phyloP scores from a whole-genome alignment of 176 grass and related monocot genomes.

The Tillandsia leiboldiana region DNA sequence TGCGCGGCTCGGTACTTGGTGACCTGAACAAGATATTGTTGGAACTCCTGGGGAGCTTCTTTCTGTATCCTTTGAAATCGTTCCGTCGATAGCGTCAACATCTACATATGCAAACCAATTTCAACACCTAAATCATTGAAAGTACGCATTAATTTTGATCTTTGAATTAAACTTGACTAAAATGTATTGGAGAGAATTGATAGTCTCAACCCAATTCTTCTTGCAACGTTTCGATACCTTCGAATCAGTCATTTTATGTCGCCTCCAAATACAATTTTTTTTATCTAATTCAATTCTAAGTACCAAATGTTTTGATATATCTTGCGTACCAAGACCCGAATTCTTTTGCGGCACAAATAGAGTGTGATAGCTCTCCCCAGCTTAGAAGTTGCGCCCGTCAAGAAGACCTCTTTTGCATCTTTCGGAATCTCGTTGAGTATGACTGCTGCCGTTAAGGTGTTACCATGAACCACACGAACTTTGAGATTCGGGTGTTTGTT shows the following conservation, averaged over 20 bases:
- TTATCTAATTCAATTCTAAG: too few relatives aligned
- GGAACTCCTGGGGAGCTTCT: constrained; percentile 27
- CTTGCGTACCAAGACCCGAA: constrained; percentile 63
- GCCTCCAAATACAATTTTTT: too few relatives aligned
- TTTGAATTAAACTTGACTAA: too few relatives aligned
- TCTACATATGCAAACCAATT: constrained; percentile 17
- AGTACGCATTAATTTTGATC: too few relatives aligned
- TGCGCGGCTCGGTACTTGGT: constrained; percentile 35
- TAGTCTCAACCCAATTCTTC: too few relatives aligned
- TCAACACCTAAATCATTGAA: not conserved
- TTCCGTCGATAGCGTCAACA: constrained; percentile 35
- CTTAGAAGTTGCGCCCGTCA: constrained; percentile 90
- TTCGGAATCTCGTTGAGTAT: constrained; percentile 80
- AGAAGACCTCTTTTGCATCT: constrained; percentile 57
- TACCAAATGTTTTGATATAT: not conserved
- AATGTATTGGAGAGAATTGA: too few relatives aligned
- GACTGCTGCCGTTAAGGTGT: constrained; percentile 83
- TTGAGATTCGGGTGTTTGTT: constrained; percentile 73
- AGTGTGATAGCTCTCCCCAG: constrained; percentile 76
- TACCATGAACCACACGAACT: constrained; percentile 76
- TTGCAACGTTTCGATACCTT: too few relatives aligned
- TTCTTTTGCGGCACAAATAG: constrained; percentile 54
- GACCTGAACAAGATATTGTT: constrained; percentile 29
- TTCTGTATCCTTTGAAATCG: constrained; percentile 36
- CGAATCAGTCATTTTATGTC: too few relatives aligned